Conservation (phyloP, 495 filamentous ascomycete genomes). For the Aspergillus carlsbadensis region DNA sequence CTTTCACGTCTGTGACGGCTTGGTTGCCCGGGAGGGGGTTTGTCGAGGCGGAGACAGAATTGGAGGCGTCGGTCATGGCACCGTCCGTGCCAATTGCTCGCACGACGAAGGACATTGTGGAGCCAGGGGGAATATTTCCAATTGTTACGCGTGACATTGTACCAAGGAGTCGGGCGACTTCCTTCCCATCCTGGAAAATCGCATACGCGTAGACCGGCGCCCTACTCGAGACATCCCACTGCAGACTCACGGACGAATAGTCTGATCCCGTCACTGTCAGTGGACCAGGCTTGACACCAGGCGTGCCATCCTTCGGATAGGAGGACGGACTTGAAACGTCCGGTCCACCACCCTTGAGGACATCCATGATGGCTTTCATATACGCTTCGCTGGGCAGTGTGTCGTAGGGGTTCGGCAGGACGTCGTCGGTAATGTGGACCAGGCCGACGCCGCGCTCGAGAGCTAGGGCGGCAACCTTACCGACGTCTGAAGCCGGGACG, state of each 20-base stretch:
- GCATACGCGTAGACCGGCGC: not conserved
- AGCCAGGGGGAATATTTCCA: not conserved
- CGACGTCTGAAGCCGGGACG: not conserved
- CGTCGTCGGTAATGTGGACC: slow-evolving; percentile 15
- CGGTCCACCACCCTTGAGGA: slow-evolving; percentile 11
- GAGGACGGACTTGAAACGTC: too few relatives aligned
- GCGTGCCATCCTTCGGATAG: too few relatives aligned
- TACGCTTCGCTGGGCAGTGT: slow-evolving; percentile 16
- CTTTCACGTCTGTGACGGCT: not conserved
- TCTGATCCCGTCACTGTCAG: not conserved
- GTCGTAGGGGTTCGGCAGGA: slow-evolving; percentile 17
- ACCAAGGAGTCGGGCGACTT: not conserved
- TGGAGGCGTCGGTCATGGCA: not conserved
- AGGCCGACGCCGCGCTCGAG: slow-evolving; percentile 6
- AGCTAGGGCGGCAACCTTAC: slow-evolving; percentile 5
- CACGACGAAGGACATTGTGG: not conserved
- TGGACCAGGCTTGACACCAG: too few relatives aligned
- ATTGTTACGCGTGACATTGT: not conserved
- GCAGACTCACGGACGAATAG: not conserved
- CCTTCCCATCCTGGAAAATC: not conserved
- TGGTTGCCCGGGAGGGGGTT: not conserved
- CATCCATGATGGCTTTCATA: slow-evolving; percentile 14
- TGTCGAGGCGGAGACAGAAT: not conserved
- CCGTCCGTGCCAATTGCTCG: not conserved
- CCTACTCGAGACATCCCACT: not conserved